These are phyloP conservation scores for Galerina marginata DNA, from an alignment of 768 basidiomycete species.

Conservation along the genomic window DNA sequence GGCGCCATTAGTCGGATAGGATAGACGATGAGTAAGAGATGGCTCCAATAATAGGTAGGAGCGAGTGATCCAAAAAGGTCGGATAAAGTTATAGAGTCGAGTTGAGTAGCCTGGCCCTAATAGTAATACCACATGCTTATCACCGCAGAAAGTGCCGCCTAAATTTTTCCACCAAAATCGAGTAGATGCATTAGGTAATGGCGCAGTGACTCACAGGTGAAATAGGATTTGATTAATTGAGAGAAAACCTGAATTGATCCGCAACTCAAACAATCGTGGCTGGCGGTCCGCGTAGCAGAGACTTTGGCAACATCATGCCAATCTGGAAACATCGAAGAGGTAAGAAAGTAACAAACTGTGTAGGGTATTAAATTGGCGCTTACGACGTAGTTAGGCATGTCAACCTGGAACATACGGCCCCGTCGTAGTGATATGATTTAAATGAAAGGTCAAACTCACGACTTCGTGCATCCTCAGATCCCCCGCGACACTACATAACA, in stretches of 20 bases:
- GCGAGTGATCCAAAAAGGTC: no score
- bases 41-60: no score
- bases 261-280: slow-evolving; percentile 3
- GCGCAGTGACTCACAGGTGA: no score
- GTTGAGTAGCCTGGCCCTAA: not conserved
- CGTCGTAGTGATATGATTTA: not conserved
- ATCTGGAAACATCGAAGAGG: slow-evolving; percentile 37
- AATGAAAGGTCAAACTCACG: slow-evolving; percentile 36
- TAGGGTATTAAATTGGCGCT: slow-evolving; percentile 21
- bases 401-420: slow-evolving; percentile 44
- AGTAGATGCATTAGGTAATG: no score
- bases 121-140: not conserved
- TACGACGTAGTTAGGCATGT: slow-evolving; percentile 71
- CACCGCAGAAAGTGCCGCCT: not conserved
- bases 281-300: slow-evolving; percentile 35
- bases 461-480: slow-evolving; percentile 69
- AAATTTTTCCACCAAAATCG: not conserved
- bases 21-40: no score
- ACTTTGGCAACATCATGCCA: slow-evolving; percentile 60
- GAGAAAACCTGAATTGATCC: not conserved
- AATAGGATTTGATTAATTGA: not conserved
- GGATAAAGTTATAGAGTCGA: no score
- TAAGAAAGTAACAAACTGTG: not conserved
- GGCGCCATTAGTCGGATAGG: no score
- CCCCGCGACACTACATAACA: slow-evolving; percentile 64